phyloP scores from a whole-genome alignment of 441 rosid species.

The Erodium chrysanthum region DNA sequence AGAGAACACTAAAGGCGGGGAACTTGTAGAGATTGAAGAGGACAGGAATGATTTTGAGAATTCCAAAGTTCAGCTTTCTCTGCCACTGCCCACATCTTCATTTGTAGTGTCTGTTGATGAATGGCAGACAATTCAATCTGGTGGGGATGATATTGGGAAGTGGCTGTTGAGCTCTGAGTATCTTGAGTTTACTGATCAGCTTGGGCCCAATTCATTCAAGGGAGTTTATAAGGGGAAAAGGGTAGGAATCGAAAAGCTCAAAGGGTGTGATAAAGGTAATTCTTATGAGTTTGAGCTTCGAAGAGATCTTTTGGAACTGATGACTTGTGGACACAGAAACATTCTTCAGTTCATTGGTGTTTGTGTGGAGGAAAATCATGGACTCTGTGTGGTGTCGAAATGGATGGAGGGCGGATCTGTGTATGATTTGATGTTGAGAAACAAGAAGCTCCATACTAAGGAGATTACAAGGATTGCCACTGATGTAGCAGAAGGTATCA shows the following conservation, averaged over 20 bases:
- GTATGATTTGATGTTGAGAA: conserved; percentile 60
- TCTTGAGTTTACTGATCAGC: conserved; percentile 68
- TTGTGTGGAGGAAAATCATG: conserved; percentile 80
- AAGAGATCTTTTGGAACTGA: conserved; percentile 67
- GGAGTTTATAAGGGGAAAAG: conserved; percentile 64
- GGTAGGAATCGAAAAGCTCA: conserved; percentile 78
- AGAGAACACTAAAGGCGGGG: conserved; percentile 50
- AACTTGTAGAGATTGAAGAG: conserved; percentile 58
- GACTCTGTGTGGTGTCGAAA: conserved; percentile 74
- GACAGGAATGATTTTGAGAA: conserved; percentile 47
- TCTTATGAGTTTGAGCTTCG: conserved; percentile 69
- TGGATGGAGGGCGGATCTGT: conserved; percentile 87
- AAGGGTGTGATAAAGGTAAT: conserved; percentile 92
- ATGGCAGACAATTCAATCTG: conserved; percentile 75
- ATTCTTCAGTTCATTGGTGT: conserved; percentile 69
- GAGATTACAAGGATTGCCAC: conserved; percentile 57
- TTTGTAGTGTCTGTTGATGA: conserved; percentile 60
- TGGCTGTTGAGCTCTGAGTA: conserved; percentile 70
- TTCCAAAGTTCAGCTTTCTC: conserved; percentile 45
- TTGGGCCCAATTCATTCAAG: conserved; percentile 52
- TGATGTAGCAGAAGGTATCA: conserved; percentile 73
- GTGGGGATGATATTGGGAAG: conserved; percentile 57
- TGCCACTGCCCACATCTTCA: conserved; percentile 68
- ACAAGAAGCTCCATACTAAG: conserved; percentile 69
- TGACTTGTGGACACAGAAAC: conserved; percentile 86